These are phyloP conservation scores for Coelastrella sp. DNA, from an alignment of 139 green algal species.

Conservation along the genomic window DNA sequence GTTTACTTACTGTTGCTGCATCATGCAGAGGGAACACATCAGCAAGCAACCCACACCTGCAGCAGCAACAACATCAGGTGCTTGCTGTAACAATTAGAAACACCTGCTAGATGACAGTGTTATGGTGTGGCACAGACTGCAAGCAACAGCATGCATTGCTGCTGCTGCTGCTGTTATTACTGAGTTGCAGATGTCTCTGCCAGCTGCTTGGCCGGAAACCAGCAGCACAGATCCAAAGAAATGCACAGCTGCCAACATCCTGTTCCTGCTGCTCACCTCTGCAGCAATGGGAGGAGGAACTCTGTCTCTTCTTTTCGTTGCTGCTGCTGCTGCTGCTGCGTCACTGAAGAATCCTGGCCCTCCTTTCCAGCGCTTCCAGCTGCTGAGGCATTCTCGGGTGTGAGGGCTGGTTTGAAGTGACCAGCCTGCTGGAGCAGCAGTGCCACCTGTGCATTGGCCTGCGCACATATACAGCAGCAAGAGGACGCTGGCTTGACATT, in stretches of 20 bases:
- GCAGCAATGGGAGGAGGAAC: neutral
- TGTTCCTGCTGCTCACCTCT: neutral
- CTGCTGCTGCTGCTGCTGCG: neutral
- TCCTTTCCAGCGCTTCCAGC: neutral
- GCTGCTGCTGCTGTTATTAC: too few species aligned
- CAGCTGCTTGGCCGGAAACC: neutral
- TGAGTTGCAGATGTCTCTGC: neutral
- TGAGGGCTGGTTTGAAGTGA: neutral
- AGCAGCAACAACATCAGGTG: neutral
- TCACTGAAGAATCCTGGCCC: neutral
- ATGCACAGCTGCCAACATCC: neutral
- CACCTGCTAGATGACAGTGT: neutral
- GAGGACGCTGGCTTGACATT: neutral
- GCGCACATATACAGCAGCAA: neutral
- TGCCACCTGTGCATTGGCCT: neutral
- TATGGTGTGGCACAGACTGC: neutral
- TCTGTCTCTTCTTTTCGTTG: neutral
- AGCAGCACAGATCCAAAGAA: neutral
- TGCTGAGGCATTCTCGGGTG: neutral
- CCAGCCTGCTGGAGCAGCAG: neutral
- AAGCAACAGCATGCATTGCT: neutral
- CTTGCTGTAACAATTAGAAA: neutral
- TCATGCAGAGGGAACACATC: neutral
- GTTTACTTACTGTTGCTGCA: neutral
- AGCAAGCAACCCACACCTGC: conserved; percentile 11